These are phyloP conservation scores for Chlorella sp. DNA, from an alignment of 139 green algal genomes.

Conservation along the genomic window DNA sequence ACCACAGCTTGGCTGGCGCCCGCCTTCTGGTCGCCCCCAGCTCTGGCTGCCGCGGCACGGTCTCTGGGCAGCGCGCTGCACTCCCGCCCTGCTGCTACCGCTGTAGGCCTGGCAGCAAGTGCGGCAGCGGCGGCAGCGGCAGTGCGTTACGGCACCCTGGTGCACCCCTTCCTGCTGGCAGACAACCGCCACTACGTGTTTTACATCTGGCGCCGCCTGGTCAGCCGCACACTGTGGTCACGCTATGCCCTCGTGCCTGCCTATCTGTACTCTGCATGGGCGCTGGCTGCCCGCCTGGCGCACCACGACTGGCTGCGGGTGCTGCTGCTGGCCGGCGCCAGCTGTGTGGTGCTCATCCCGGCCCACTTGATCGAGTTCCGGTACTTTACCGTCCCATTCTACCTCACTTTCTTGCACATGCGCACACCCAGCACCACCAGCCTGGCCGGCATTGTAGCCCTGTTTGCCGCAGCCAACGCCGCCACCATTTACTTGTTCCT, in stretches of 20 bases:
- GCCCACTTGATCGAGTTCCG: constrained; percentile 89
- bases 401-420: constrained; percentile 72
- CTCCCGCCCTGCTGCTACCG: neutral
- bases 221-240: constrained; percentile 32
- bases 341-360: constrained; percentile 72
- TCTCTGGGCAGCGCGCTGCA: neutral
- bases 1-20: constrained; percentile 50
- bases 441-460: constrained; percentile 4
- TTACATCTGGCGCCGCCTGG: constrained; percentile 86
- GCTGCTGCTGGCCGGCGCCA: constrained; percentile 44
- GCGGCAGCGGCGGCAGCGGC: neutral
- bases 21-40: constrained; percentile 9
- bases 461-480: constrained; percentile 61
- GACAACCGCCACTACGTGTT: constrained; percentile 98
- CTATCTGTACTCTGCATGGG: constrained; percentile 53
- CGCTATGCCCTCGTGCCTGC: constrained; percentile 61
- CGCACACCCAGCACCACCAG: neutral
- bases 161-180: constrained; percentile 92
- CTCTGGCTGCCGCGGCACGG: neutral
- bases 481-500: constrained; percentile 82
- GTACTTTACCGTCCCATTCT: constrained; percentile 85
- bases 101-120: neutral
- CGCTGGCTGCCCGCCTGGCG: constrained; percentile 46
- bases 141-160: constrained; percentile 59
- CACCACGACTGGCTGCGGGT: constrained; percentile 50